Percentiles rank a stretch among this genome's conserved stretches.
These are phyloP conservation scores for Caloboletus inedulis DNA, from an alignment of 1,284 basidiomycete species.

Conservation along the genomic window DNA sequence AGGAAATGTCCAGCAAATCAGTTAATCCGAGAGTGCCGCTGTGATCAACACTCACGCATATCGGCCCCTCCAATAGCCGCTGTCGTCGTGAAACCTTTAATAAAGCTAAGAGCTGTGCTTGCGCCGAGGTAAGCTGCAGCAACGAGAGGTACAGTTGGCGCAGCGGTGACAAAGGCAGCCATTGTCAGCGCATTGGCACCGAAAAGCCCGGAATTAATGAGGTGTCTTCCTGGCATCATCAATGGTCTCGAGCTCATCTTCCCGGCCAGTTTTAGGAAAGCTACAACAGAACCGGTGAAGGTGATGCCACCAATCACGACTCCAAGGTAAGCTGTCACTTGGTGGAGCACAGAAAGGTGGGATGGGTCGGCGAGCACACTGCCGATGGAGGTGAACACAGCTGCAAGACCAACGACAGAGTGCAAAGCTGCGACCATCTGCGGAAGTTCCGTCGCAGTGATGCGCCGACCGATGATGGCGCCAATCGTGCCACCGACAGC, in stretches of 20 bases:
- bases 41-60: conserved; percentile 64
- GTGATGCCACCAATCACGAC: conserved; percentile 79
- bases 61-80: conserved; percentile 86
- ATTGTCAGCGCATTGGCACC: conserved; percentile 67
- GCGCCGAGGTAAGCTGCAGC: conserved; percentile 74
- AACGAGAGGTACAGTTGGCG: conserved; percentile 64
- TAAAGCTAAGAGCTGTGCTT: conserved; percentile 73
- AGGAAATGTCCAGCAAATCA: background rate
- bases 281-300: conserved; percentile 83
- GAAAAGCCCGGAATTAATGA: conserved; percentile 68
- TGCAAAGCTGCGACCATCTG: conserved; percentile 76
- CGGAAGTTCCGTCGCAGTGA: conserved; percentile 81
- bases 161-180: conserved; percentile 71
- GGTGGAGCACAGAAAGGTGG: conserved; percentile 67
- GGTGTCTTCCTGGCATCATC: conserved; percentile 68
- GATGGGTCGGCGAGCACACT: conserved; percentile 69
- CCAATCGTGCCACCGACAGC: conserved; percentile 68
- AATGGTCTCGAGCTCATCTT: conserved; percentile 73
- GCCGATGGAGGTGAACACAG: conserved; percentile 78
- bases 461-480: conserved; percentile 70
- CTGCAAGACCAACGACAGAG: conserved; percentile 82
- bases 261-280: conserved; percentile 81
- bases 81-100: conserved; percentile 80
- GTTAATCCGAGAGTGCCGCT: background rate
- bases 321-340: conserved; percentile 80